Evolutionary conservation across 208 protist species (phyloP).

Genomic region (Crithidia bombi): DNA sequence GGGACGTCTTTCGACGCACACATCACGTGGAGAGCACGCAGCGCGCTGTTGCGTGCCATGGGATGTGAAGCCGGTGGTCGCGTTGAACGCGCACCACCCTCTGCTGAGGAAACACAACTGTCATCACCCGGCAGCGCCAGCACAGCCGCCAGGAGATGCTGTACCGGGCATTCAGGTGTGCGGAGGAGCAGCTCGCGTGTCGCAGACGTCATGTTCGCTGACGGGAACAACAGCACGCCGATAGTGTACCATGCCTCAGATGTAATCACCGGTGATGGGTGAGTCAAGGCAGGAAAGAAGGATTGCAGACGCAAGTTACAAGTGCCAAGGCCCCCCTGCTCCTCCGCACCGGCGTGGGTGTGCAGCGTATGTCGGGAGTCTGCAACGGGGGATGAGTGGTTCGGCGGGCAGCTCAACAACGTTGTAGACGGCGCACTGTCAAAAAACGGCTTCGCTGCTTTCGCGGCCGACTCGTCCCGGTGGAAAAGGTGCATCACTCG

Average conservation of each 20-base stretch:
- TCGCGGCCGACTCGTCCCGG: not conserved
- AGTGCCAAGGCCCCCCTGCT: not conserved
- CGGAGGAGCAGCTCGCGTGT: constrained; percentile 8
- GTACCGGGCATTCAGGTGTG: constrained; percentile 21
- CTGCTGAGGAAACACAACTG: not conserved
- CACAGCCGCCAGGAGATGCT: constrained; percentile 26
- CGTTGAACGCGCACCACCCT: not conserved
- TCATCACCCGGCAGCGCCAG: constrained; percentile 25
- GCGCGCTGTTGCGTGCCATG: constrained; percentile 27
- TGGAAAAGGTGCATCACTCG: constrained; percentile 14
- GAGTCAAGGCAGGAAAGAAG: constrained; percentile 32
- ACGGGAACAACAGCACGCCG: constrained; percentile 32
- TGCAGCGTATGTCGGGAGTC: not conserved
- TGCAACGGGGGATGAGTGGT: not conserved
- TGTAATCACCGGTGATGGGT: constrained; percentile 45
- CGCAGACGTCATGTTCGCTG: not conserved
- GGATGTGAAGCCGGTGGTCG: constrained; percentile 14
- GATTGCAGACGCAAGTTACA: constrained; percentile 3
- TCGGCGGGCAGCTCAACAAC: constrained; percentile 8
- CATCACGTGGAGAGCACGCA: constrained; percentile 31
- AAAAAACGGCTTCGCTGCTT: not conserved
- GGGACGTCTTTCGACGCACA: constrained; percentile 27
- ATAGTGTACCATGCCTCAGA: constrained; percentile 58
- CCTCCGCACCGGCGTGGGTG: not conserved
- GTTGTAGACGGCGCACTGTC: constrained; percentile 1